Evolutionary conservation across 768 basidiomycete genomes (phyloP), one percentile per base, ranked within the genome.

Genomic region (Collybia mongolica): DNA sequence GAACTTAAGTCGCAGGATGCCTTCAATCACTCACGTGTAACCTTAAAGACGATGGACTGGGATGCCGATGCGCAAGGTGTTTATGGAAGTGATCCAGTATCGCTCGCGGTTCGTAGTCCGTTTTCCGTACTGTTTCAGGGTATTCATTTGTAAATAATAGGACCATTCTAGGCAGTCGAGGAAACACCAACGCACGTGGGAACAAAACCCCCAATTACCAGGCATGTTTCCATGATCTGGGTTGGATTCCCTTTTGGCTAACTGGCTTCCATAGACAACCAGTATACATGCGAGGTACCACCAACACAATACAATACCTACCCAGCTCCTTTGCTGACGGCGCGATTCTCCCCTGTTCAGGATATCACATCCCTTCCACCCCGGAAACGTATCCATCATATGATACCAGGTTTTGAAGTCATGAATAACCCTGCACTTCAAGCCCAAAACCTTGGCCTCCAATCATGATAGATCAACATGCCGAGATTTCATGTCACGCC

Each of bases 181-280:
- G 66, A 86, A 85, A 61, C 83, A 84, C 66, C 71, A 76, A 57
- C 74, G 84, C 59, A 78, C 70, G 51, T 86, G 84, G 84, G 84
- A 84, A 53, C 80, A 76, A 59, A 68, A 65, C 56, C 68, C 65
- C 26, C 75, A 73, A 48, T 54, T 78, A 48, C 71, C 73, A 63
- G 73, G 77, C 75, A 62, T 52, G 67, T 49, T 12, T 11, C 24
- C 23, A 19, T 20, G 32, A 24, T 6, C 37, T 17, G n/a, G n/a
- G 38, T 42, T 45, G 24, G 24, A 44, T 37, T 43, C 29, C 19
- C 43, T 20, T 39, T 19, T 32, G 52, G 52, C 52, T 50, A 35
- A 44, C n/a, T 44, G 39, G 14, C 24, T 29, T 20, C 18, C 5
- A 3, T 48, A 74, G 76, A 74, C 51, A 62, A 63, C 41, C 73